A percentile compares a stretch with the other conserved stretches of the same genome.
phyloP scores from a whole-genome alignment of 2,329 filamentous ascomycete species.

The Chrysoporthe cubensis region DNA sequence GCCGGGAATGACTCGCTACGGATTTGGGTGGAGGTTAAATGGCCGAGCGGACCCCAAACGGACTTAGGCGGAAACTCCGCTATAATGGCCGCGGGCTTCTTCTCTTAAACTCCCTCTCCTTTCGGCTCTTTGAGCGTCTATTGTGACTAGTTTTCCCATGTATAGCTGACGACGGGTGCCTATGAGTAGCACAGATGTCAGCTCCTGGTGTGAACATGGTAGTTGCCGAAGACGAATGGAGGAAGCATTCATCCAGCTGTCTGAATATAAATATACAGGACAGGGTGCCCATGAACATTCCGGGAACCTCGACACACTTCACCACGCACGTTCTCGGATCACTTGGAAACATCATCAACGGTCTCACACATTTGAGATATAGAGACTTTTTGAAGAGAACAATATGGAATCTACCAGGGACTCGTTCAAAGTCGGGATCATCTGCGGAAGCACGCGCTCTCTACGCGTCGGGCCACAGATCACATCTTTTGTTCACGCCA shows the following conservation, averaged over 20 bases:
- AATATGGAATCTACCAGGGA: slow-evolving; percentile 5
- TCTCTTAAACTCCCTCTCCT: too few species aligned
- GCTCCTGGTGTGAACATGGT: too few species aligned
- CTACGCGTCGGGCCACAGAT: slow-evolving; percentile 34
- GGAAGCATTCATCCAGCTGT: neutral
- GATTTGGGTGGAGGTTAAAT: neutral
- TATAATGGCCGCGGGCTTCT: too few species aligned
- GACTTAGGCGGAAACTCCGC: neutral
- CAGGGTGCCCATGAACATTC: neutral
- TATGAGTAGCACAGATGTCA: too few species aligned
- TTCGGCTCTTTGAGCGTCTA: neutral
- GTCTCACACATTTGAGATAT: neutral
- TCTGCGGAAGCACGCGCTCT: slow-evolving; percentile 35
- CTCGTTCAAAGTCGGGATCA: slow-evolving; percentile 33
- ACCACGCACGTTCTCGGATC: neutral
- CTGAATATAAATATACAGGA: neutral
- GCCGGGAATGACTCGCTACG: neutral
- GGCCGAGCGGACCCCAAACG: neutral
- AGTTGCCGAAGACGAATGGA: neutral
- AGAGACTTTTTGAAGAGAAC: neutral
- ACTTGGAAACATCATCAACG: neutral
- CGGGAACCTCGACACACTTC: neutral
- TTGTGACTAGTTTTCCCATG: neutral
- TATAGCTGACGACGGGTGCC: too few species aligned
- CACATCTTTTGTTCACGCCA: slow-evolving; percentile 29